Evolutionary conservation across 331 rosid genomes (phyloP).

Genomic region (Erythrophleum ivorense): DNA sequence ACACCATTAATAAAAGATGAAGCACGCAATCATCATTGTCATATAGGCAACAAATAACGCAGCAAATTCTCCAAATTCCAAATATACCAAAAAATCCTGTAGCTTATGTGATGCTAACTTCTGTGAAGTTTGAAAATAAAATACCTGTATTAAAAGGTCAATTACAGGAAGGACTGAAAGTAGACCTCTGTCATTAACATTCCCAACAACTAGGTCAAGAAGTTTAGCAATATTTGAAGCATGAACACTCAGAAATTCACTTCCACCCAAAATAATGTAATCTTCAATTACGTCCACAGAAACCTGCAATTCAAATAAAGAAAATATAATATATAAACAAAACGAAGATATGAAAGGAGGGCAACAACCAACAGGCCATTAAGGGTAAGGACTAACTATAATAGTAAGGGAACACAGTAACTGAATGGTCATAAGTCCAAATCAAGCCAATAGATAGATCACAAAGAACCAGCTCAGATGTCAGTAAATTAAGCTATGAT

Average conservation of each 20-base stretch:
- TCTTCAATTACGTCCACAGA: slow-evolving; percentile 80
- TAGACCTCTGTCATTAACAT: slow-evolving; percentile 87
- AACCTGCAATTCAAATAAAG: slow-evolving; percentile 64
- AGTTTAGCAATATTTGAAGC: slow-evolving; percentile 80
- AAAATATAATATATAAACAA: slow-evolving; percentile 26
- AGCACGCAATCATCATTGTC: neutral
- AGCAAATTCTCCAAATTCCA: neutral
- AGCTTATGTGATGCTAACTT: slow-evolving; percentile 8
- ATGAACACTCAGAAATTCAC: slow-evolving; percentile 82
- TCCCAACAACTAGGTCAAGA: slow-evolving; percentile 86
- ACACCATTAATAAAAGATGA: neutral
- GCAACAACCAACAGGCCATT: slow-evolving; percentile 23
- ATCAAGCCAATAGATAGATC: slow-evolving; percentile 28
- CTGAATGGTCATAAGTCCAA: slow-evolving; percentile 16
- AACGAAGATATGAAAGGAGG: slow-evolving; percentile 15
- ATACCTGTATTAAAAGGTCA: slow-evolving; percentile 88
- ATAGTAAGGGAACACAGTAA: neutral
- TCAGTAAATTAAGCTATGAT: slow-evolving; percentile 12
- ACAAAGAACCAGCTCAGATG: slow-evolving; percentile 14
- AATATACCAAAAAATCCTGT: neutral
- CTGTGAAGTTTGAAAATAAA: slow-evolving; percentile 30
- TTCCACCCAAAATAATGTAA: slow-evolving; percentile 88
- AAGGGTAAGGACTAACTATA: slow-evolving; percentile 23
- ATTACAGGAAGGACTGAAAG: slow-evolving; percentile 83
- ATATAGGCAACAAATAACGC: neutral